Conservation (phyloP, 495 filamentous ascomycete species). For the Hypomontagnella submonticulosa region DNA sequence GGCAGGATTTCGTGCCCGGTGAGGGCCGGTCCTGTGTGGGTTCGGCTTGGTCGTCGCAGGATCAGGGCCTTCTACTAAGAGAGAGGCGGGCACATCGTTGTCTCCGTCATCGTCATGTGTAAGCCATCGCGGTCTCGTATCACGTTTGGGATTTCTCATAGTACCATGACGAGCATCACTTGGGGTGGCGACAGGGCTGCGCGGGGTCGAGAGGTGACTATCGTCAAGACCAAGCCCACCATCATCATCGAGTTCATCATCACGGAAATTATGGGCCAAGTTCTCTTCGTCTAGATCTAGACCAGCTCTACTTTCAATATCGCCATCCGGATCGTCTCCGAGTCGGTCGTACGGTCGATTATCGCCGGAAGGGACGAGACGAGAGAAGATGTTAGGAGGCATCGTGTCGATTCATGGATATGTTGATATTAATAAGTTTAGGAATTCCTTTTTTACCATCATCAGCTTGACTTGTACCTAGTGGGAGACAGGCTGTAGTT, state of each 20-base stretch:
- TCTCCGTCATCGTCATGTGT: conserved; percentile 77
- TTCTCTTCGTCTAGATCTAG: conserved; percentile 76
- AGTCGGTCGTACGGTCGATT: conserved; percentile 79
- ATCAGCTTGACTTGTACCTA: conserved; percentile 1
- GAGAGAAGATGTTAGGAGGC: conserved; percentile 81
- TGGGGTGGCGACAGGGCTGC: conserved; percentile 57
- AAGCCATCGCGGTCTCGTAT: conserved; percentile 47
- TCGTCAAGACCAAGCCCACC: conserved; percentile 73
- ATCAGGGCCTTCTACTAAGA: conserved; percentile 75
- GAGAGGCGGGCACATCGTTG: conserved; percentile 90
- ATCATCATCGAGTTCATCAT: conserved; percentile 72
- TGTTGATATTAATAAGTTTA: conserved; percentile 27
- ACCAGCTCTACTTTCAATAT: conserved; percentile 75
- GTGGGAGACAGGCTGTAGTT: no score
- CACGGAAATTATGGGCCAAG: conserved; percentile 71
- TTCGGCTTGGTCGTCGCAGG: conserved; percentile 48
- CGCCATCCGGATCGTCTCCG: conserved; percentile 69
- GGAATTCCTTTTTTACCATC: conserved; percentile 25
- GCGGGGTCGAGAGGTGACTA: conserved; percentile 67
- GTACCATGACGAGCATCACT: conserved; percentile 26
- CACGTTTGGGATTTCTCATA: conserved; percentile 16
- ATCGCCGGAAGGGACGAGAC: conserved; percentile 71
- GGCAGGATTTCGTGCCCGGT: conserved; percentile 35
- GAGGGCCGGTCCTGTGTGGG: conserved; percentile 37
- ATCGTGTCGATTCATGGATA: conserved; percentile 56